phyloP scores from a whole-genome alignment of 805 yeast genomes.

The Starmerella vaccinii region DNA sequence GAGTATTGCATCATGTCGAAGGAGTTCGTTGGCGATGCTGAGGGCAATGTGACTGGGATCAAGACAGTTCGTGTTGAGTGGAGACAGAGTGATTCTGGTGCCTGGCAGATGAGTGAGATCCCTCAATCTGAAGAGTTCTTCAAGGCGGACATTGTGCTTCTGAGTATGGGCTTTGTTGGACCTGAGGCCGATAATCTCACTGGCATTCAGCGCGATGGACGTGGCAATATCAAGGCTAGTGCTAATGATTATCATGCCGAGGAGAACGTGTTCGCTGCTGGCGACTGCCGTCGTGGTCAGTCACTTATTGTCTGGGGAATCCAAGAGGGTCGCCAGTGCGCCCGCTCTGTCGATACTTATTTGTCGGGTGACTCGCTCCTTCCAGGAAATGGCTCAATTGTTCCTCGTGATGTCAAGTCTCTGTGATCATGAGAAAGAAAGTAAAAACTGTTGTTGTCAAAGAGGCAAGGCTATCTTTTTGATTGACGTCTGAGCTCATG shows the following conservation, averaged over 20 bases:
- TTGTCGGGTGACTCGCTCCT: conserved; percentile 69
- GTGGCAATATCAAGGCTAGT: conserved; percentile 70
- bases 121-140: conserved; percentile 90
- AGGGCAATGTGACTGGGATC: conserved; percentile 89
- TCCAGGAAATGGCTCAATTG: conserved; percentile 91
- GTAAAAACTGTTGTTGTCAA: no score
- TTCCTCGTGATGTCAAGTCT: conserved; percentile 53
- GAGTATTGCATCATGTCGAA: conserved; percentile 91
- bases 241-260: conserved; percentile 58
- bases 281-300: conserved; percentile 98
- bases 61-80: conserved; percentile 96
- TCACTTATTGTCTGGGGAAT: conserved; percentile 98
- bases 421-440: not conserved
- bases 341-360: conserved; percentile 76
- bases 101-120: conserved; percentile 98
- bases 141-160: conserved; percentile 86
- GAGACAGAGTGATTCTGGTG: conserved; percentile 91
- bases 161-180: conserved; percentile 96
- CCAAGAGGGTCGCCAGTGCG: conserved; percentile 98
- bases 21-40: conserved; percentile 90
- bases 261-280: conserved; percentile 82
- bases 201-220: conserved; percentile 52
- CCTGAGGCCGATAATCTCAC: conserved; percentile 73
- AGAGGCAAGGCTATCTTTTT: no score
- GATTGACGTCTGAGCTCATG: no score